These are phyloP conservation scores for Biscogniauxia mediterranea DNA, from an alignment of 2,329 filamentous ascomycete genomes.

Conservation along the genomic window DNA sequence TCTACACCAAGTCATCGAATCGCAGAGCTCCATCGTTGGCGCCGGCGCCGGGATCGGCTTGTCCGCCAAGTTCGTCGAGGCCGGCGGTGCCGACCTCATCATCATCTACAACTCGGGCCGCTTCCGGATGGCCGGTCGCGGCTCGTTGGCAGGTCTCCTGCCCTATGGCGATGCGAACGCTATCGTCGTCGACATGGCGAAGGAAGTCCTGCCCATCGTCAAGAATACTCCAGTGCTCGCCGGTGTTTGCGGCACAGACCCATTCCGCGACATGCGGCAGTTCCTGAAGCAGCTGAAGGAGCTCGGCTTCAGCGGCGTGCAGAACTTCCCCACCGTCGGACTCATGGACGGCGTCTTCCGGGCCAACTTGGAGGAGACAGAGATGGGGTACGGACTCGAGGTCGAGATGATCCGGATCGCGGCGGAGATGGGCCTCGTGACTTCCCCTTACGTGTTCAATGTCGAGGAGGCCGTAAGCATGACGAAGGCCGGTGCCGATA, in stretches of 20 bases:
- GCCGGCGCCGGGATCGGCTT: constrained; percentile 69
- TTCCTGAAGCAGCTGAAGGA: constrained; percentile 61
- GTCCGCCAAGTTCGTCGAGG: constrained; percentile 68
- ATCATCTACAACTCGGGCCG: constrained; percentile 72
- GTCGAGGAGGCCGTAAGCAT: constrained; percentile 60
- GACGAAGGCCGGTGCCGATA: constrained; percentile 63
- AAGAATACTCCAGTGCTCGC: constrained; percentile 64
- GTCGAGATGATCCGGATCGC: constrained; percentile 66
- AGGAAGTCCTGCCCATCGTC: constrained; percentile 65
- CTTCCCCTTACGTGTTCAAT: constrained; percentile 69
- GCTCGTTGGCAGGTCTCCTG: constrained; percentile 68
- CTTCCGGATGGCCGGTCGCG: constrained; percentile 70
- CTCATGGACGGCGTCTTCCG: constrained; percentile 67
- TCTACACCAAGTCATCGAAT: constrained; percentile 52
- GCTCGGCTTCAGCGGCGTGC: constrained; percentile 66
- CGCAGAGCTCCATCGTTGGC: constrained; percentile 62
- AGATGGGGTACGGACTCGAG: constrained; percentile 66
- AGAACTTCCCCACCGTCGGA: constrained; percentile 73
- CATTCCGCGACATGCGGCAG: constrained; percentile 59
- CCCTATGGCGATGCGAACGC: constrained; percentile 70
- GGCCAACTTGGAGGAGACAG: constrained; percentile 67
- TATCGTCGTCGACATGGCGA: constrained; percentile 67
- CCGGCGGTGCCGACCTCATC: constrained; percentile 66
- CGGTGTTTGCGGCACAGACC: constrained; percentile 69
- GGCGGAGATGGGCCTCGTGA: constrained; percentile 58